A percentile compares a stretch with the other conserved stretches of the same genome.
Evolutionary conservation across 441 rosid species (phyloP).

Genomic region (Populus hybrid): DNA sequence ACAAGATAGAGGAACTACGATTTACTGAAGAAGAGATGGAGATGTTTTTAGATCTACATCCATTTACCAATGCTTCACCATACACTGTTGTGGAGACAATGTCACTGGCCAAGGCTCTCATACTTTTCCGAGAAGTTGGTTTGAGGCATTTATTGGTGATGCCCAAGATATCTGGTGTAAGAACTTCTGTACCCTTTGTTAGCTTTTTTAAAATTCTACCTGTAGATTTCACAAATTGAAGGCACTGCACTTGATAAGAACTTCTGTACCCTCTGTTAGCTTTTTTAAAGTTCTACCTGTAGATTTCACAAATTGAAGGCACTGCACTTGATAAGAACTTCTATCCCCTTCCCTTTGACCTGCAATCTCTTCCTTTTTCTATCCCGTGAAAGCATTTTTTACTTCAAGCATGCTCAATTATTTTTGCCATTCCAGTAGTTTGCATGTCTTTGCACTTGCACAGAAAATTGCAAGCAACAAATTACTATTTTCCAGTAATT

Average conservation of each 20-base stretch:
- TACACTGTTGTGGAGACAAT: slow-evolving; percentile 86
- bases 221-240: neutral
- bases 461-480: neutral
- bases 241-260: slow-evolving; percentile 7
- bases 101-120: slow-evolving; percentile 81
- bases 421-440: neutral
- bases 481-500: neutral
- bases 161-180: slow-evolving; percentile 63
- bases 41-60: slow-evolving; percentile 77
- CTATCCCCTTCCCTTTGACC: no score
- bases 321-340: neutral
- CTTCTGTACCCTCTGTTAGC: slow-evolving; percentile 8
- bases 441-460: neutral
- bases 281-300: neutral
- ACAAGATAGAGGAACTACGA: slow-evolving; percentile 59
- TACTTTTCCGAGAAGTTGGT: slow-evolving; percentile 76
- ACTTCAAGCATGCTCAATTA: neutral
- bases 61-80: slow-evolving; percentile 83
- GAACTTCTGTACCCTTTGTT: slow-evolving; percentile 18
- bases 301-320: neutral
- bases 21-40: slow-evolving; percentile 71
- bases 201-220: neutral
- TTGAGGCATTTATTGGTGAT: slow-evolving; percentile 80
- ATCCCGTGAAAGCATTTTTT: neutral
- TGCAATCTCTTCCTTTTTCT: neutral